Base-by-base conservation (phyloP, 163 green algal genomes). In the Scenedesmus sp. region DNA sequence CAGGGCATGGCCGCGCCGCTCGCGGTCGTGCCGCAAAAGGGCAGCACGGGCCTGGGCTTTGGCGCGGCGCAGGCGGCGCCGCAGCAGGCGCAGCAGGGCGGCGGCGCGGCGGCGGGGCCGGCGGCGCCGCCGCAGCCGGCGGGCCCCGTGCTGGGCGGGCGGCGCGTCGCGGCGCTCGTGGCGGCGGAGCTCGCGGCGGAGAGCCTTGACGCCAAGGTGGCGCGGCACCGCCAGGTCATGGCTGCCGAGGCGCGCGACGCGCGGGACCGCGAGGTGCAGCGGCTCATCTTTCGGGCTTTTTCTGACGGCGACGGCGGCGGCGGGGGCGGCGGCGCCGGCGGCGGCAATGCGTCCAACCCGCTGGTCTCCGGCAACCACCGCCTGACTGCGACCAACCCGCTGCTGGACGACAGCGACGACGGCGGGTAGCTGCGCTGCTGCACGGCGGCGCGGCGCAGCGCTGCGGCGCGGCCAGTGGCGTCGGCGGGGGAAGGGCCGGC, bases 1-100 rank as follows among this genome's bases (percentile, higher is more conserved):
- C 79, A 81, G 36, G 89, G 89, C 14, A 85, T 85, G 3, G 66
- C 63, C 11, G 84, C 81, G 0, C 89, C 89, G 2, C 51, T 94
- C 20, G 65, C 81, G 22, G 24, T 66, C 11, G 54, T 58, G 3
- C 6, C 42, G 3, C 60, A 77, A 13, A 85, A 82, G 36, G 81
- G 81, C 45, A 84, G 33, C 14, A 63, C 47, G 2, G 81, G 81
- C 0, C 28, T 86, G 4, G 81, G 81, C 36, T 86, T 82, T 29
- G 58, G 62, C 29, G 39, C 39, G 54, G 60, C 18, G 62, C 81
- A 24, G 33, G 31, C n/a, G 5, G 26, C 1, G 28, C 48, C 13
- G 66, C 72, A 42, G 31, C 47, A 53, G 62, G 71, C 31, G 28
- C n/a, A 9, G 39, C 39, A 7, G 6, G n/a, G 62, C 22, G 36